These are phyloP conservation scores for Juglanconis oblonga DNA, from an alignment of 2,329 filamentous ascomycete species.

Conservation along the genomic window DNA sequence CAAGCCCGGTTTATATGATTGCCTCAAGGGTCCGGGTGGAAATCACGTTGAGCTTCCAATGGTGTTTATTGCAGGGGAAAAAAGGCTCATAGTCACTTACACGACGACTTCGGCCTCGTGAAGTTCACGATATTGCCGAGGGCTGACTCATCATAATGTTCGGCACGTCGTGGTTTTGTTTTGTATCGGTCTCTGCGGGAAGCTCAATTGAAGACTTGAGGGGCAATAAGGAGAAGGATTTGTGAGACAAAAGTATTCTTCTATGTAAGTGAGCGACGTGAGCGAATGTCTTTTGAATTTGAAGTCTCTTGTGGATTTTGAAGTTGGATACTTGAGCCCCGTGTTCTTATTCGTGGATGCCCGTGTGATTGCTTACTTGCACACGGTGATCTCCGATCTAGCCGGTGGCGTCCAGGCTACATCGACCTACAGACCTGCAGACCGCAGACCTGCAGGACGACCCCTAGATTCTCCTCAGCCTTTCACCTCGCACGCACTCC, in stretches of 20 bases:
- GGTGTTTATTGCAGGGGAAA: neutral
- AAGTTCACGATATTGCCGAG: neutral
- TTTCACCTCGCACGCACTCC: no score
- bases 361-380: no score
- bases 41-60: neutral
- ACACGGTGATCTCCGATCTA: neutral
- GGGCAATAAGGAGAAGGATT: neutral
- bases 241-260: neutral
- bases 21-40: neutral
- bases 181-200: neutral
- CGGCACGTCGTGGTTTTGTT: neutral
- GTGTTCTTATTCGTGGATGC: no score
- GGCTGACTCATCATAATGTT: slow-evolving; percentile 6
- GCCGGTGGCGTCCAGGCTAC: neutral
- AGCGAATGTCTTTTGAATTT: no score
- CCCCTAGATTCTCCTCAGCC: slow-evolving; percentile 2
- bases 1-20: no score
- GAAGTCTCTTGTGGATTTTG: no score
- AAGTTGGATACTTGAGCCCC: no score
- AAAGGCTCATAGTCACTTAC: neutral
- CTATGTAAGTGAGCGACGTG: no score
- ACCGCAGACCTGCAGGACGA: neutral
- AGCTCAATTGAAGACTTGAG: no score
- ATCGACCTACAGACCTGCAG: neutral
- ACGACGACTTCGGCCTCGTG: neutral